phyloP scores from a whole-genome alignment of 495 filamentous ascomycete genomes.

The Amorphotheca resinae region DNA sequence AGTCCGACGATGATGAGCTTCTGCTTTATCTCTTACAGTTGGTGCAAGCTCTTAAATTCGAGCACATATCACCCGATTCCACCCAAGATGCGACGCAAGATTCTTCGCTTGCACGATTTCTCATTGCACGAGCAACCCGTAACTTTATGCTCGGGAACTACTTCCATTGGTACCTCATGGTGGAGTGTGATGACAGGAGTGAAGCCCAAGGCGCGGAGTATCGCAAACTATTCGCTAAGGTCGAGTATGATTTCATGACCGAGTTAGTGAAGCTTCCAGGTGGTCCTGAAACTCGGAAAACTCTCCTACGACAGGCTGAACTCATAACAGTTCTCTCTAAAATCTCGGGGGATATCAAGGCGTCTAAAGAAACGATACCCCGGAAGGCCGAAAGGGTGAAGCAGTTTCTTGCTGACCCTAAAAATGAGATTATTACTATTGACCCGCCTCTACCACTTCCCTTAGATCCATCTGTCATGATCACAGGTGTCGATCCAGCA shows the following conservation, averaged over 20 bases:
- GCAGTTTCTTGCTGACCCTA: conserved; percentile 70
- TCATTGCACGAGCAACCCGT: conserved; percentile 71
- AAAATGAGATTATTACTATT: conserved; percentile 71
- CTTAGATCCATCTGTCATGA: conserved; percentile 67
- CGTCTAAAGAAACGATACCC: conserved; percentile 60
- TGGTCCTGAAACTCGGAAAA: conserved; percentile 59
- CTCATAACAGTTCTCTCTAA: conserved; percentile 76
- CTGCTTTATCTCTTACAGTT: conserved; percentile 87
- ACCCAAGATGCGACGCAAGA: conserved; percentile 50
- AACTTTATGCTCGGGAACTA: conserved; percentile 89
- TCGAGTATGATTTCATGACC: conserved; percentile 91
- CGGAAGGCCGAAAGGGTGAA: conserved; percentile 75
- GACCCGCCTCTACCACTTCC: conserved; percentile 84
- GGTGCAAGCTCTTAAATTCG: conserved; percentile 94
- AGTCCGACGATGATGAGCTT: conserved; percentile 88
- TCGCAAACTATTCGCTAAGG: conserved; percentile 74
- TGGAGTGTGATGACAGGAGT: conserved; percentile 80
- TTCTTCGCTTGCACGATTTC: conserved; percentile 80
- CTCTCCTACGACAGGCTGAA: conserved; percentile 77
- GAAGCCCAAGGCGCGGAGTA: conserved; percentile 56
- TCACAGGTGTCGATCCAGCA: conserved; percentile 70
- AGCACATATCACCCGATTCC: conserved; percentile 47
- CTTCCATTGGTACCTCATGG: conserved; percentile 97
- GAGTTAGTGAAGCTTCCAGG: conserved; percentile 52
- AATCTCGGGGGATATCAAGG: conserved; percentile 80